These are phyloP conservation scores for Phialophora tarda DNA, from an alignment of 2,329 filamentous ascomycete genomes.

Conservation along the genomic window DNA sequence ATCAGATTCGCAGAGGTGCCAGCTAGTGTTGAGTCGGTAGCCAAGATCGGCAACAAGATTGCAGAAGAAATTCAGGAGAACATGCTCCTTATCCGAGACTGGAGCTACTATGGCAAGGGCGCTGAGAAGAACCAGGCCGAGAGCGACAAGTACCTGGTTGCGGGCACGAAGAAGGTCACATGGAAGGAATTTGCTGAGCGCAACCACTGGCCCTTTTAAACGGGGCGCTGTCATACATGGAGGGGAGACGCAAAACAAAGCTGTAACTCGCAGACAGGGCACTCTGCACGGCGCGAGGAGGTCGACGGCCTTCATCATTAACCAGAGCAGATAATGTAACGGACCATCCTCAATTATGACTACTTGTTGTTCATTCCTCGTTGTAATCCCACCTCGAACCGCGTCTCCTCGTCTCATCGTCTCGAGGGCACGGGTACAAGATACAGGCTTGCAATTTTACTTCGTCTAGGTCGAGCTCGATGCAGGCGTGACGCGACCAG, in stretches of 20 bases:
- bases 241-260: no score
- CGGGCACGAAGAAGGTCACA: conserved; percentile 29
- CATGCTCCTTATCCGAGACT: conserved; percentile 58
- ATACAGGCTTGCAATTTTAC: not conserved
- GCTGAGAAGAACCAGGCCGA: conserved; percentile 36
- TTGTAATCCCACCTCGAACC: not conserved
- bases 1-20: conserved; percentile 42
- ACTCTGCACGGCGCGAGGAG: not conserved
- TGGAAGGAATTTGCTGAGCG: conserved; percentile 31
- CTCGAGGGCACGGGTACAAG: not conserved
- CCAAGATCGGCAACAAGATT: conserved; percentile 48
- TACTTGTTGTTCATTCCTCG: not conserved
- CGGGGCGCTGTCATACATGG: not conserved
- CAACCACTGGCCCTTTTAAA: conserved; percentile 23
- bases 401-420: not conserved
- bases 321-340: not conserved
- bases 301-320: not conserved
- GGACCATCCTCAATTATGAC: not conserved
- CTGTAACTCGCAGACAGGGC: not conserved
- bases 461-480: not conserved
- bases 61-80: conserved; percentile 61
- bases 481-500: not conserved
- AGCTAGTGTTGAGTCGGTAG: conserved; percentile 52
- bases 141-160: conserved; percentile 31
- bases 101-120: conserved; percentile 60